Evolutionary conservation across 1,284 basidiomycete species (phyloP).

Genomic region (Afroboletus lepidellus): DNA sequence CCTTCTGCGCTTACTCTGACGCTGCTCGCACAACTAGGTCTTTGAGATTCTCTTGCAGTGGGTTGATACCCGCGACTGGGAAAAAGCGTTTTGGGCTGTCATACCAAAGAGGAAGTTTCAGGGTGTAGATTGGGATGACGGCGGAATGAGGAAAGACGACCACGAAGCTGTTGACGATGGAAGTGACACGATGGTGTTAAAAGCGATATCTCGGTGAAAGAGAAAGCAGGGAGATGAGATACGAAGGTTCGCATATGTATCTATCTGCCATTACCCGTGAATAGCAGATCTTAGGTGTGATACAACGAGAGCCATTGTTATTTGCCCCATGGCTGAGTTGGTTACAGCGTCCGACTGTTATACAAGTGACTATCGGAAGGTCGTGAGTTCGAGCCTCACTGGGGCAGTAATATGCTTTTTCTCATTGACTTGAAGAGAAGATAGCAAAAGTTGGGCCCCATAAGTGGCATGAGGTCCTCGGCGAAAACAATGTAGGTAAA

Average conservation of each 20-base stretch:
- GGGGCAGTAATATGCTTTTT: conserved; percentile 49
- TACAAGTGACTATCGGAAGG: conserved; percentile 60
- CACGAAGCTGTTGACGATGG: background rate
- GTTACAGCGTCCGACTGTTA: conserved; percentile 83
- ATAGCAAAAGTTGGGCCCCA: no score
- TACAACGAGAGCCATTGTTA: no score
- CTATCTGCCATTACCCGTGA: no score
- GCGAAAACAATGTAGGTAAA: no score
- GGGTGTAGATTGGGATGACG: conserved; percentile 6
- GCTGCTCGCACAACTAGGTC: conserved; percentile 41
- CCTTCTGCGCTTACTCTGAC: conserved; percentile 1
- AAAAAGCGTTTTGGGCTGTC: conserved; percentile 77
- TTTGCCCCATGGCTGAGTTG: conserved; percentile 79
- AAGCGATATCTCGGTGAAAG: no score
- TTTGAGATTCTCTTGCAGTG: conserved; percentile 92
- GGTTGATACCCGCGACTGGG: conserved; percentile 83
- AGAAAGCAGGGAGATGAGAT: no score
- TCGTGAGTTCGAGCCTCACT: conserved; percentile 75
- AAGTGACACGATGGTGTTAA: background rate
- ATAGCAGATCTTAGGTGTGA: no score
- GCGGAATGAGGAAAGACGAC: background rate
- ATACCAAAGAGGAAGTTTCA: conserved; percentile 88
- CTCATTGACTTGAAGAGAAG: no score
- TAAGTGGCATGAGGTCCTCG: no score
- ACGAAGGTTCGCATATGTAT: no score